phyloP scores from a whole-genome alignment of 192 early-diverging fungal species.

The Oehlia diaphana region DNA sequence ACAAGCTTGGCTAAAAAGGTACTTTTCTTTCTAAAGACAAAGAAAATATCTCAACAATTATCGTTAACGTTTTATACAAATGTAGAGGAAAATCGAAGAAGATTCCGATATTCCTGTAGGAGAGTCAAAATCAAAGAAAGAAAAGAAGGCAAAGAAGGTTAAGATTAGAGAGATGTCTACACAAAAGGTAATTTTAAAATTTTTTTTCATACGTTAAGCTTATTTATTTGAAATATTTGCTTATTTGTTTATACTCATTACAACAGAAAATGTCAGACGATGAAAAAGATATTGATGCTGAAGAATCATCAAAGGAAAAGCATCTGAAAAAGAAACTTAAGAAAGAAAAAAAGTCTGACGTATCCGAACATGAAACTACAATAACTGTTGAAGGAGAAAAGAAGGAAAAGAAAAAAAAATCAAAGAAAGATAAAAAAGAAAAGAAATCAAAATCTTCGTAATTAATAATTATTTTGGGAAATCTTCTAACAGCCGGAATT shows the following conservation, averaged over 20 bases:
- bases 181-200: background rate
- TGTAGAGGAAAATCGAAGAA: background rate
- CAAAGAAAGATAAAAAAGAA: background rate
- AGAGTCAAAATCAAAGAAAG: background rate
- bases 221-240: background rate
- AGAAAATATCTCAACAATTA: background rate
- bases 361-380: background rate
- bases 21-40: background rate
- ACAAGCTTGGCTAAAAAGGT: background rate
- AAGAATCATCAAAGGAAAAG: background rate
- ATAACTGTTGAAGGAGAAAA: background rate
- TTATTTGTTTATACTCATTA: background rate
- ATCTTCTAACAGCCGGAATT: too few species aligned
- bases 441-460: background rate
- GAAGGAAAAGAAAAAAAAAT: background rate
- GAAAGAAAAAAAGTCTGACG: background rate
- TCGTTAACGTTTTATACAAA: background rate
- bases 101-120: background rate
- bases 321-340: background rate
- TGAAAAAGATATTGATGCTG: background rate
- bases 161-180: background rate
- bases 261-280: background rate
- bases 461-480: background rate
- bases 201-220: background rate
- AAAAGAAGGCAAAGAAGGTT: slow-evolving; percentile 2